These are phyloP conservation scores for Ophiostoma sp. DNA, from an alignment of 2,329 filamentous ascomycete species.

Conservation along the genomic window DNA sequence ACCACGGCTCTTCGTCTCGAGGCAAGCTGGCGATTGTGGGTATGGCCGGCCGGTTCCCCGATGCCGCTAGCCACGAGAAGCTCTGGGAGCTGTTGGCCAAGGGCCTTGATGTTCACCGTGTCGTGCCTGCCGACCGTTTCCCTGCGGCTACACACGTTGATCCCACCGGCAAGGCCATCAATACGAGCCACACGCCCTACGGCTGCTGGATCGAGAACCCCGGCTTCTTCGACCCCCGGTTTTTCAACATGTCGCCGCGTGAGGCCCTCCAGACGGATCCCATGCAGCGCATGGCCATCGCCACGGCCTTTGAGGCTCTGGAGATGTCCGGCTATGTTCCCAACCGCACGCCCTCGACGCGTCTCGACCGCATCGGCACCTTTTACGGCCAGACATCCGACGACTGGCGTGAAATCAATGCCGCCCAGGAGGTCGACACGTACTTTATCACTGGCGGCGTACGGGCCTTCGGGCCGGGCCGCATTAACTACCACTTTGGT, in stretches of 20 bases:
- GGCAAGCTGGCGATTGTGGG: conserved; percentile 84
- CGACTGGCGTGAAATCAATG: conserved; percentile 76
- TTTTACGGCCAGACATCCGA: conserved; percentile 76
- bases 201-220: conserved; percentile 75
- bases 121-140: conserved; percentile 70
- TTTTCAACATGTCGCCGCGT: conserved; percentile 87
- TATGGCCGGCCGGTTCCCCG: conserved; percentile 75
- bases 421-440: conserved; percentile 67
- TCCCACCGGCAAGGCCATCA: conserved; percentile 69
- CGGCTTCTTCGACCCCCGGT: conserved; percentile 75
- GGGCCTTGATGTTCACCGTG: conserved; percentile 71
- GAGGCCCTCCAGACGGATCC: conserved; percentile 74
- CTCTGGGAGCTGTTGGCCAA: conserved; percentile 75
- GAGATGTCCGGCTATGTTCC: conserved; percentile 79
- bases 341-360: conserved; percentile 70
- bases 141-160: conserved; percentile 71
- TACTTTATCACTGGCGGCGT: conserved; percentile 50
- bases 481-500: conserved; percentile 76
- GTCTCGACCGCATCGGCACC: conserved; percentile 62
- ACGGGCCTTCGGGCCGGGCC: conserved; percentile 49
- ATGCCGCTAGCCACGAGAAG: conserved; percentile 67
- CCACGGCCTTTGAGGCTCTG: conserved; percentile 77
- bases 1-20: conserved; percentile 49
- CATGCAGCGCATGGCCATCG: conserved; percentile 73
- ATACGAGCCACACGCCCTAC: conserved; percentile 74